These are phyloP conservation scores for Phymatotrichopsis omnivora DNA, from an alignment of 2,329 filamentous ascomycete species.

Conservation along the genomic window DNA sequence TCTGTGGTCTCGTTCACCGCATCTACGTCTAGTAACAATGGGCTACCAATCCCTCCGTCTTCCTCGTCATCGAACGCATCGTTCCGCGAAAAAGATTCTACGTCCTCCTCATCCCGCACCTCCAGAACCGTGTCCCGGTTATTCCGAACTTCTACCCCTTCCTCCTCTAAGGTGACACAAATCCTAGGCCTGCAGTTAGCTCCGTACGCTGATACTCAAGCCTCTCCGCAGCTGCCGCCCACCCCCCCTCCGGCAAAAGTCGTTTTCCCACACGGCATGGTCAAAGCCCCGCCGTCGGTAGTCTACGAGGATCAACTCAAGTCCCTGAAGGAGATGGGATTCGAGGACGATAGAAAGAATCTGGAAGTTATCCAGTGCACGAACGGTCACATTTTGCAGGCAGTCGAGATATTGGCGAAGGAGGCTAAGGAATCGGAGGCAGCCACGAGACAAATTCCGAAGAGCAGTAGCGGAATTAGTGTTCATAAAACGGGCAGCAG, in stretches of 20 bases:
- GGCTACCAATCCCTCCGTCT: slow-evolving; percentile 18
- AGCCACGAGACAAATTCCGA: slow-evolving; percentile 39
- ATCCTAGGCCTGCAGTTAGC: slow-evolving; percentile 26
- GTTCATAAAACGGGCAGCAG: slow-evolving; percentile 23
- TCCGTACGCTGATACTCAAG: slow-evolving; percentile 20
- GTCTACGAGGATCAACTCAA: slow-evolving; percentile 52
- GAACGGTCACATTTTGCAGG: slow-evolving; percentile 73
- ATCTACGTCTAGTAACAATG: slow-evolving; percentile 31
- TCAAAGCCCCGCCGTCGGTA: slow-evolving; percentile 22
- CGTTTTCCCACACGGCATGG: slow-evolving; percentile 26
- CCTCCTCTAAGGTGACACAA: slow-evolving; percentile 26
- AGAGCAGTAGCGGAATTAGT: neutral
- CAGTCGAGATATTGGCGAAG: slow-evolving; percentile 75
- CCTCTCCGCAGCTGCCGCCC: neutral
- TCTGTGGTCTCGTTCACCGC: slow-evolving; percentile 37
- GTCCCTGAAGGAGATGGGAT: slow-evolving; percentile 81
- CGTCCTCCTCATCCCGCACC: slow-evolving; percentile 8
- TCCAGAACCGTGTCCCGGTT: slow-evolving; percentile 8
- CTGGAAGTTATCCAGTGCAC: slow-evolving; percentile 69
- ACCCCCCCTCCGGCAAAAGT: slow-evolving; percentile 8
- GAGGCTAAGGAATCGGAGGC: slow-evolving; percentile 50
- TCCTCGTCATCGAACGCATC: slow-evolving; percentile 16
- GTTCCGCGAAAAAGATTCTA: slow-evolving; percentile 3
- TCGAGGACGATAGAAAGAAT: slow-evolving; percentile 72
- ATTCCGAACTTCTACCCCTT: slow-evolving; percentile 19